phyloP scores from a whole-genome alignment of 768 basidiomycete species.

The Termitomyces sp. region DNA sequence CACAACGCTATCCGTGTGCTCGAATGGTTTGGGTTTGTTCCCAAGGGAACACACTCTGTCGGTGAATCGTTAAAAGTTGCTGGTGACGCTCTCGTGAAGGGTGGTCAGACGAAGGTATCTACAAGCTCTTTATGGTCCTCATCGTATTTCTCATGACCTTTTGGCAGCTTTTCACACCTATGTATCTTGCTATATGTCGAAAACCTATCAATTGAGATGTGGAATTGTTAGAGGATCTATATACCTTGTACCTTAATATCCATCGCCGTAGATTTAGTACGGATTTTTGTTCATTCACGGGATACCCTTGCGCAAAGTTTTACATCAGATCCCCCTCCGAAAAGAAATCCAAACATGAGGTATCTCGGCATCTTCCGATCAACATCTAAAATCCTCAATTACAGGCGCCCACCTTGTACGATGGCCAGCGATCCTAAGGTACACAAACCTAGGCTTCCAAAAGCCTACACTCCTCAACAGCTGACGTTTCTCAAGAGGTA shows the following conservation, averaged over 20 bases:
- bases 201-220: slow-evolving; percentile 39
- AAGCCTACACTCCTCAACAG: slow-evolving; percentile 60
- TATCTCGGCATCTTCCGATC: slow-evolving; percentile 28
- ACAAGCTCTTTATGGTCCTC: neutral
- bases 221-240: neutral
- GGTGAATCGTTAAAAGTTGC: slow-evolving; percentile 86
- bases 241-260: slow-evolving; percentile 16
- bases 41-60: slow-evolving; percentile 90
- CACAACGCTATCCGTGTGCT: slow-evolving; percentile 73
- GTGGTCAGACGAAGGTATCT: slow-evolving; percentile 79
- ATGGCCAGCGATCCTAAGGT: slow-evolving; percentile 57
- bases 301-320: neutral
- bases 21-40: slow-evolving; percentile 75
- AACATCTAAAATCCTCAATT: slow-evolving; percentile 9
- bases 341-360: slow-evolving; percentile 15
- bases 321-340: neutral
- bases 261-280: neutral
- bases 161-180: slow-evolving; percentile 76
- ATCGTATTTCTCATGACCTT: slow-evolving; percentile 1
- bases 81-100: slow-evolving; percentile 70
- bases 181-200: slow-evolving; percentile 66
- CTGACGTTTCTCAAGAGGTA: slow-evolving; percentile 51
- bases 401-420: slow-evolving; percentile 12
- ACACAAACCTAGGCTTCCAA: slow-evolving; percentile 59
- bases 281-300: neutral